Base-by-base conservation (phyloP, 805 yeast species). In the Limtongia smithiae region DNA sequence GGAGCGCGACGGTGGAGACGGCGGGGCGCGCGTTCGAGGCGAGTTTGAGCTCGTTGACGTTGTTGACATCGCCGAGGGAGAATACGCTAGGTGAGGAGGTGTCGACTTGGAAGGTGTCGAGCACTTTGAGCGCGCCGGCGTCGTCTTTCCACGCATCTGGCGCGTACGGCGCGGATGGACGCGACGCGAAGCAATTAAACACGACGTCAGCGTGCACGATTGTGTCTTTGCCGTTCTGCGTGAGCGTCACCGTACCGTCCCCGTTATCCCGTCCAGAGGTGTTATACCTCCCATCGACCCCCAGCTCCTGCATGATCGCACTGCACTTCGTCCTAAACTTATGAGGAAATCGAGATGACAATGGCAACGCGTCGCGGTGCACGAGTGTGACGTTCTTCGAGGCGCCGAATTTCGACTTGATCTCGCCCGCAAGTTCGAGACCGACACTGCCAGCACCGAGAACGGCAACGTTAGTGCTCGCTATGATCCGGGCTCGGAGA, bases 391-490 rank as follows among this genome's bases (percentile, higher is more conserved):
- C 71, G 4, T 57, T 58, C 51, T 72, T 71, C 9, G 25, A 9
- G n/a, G 36, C 38, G 1, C 71, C 69, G 53, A 63, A 73, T 14
- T 60, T 58, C 36, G 60, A 65, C 44, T 68, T 73, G 43, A 76
- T 63, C 49, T 77, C 80, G 24, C 73, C 77, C 1, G 78, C 74
- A 21, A 73, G 63, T 58, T 76, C 80, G 37, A 75, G 70, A 1
- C 80, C 80, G 22, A 75, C 62, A 1, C 79, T 76, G 20, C 81
- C 81, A 12, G 74, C 79, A 5, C 81, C 81, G 45, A 76, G 70
- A 12, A 72, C 65, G 5, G 75, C 70, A 12, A 78, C 68, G 3
- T 60, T 64, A 3, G 71, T 60, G n/a, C 73, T 67, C 2, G 47
- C 35, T 11, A 60, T 62, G 37, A 78, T 68, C n/a, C 63, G 60